Conservation (phyloP, 345 rosid species). For the Lepidium africanum region DNA sequence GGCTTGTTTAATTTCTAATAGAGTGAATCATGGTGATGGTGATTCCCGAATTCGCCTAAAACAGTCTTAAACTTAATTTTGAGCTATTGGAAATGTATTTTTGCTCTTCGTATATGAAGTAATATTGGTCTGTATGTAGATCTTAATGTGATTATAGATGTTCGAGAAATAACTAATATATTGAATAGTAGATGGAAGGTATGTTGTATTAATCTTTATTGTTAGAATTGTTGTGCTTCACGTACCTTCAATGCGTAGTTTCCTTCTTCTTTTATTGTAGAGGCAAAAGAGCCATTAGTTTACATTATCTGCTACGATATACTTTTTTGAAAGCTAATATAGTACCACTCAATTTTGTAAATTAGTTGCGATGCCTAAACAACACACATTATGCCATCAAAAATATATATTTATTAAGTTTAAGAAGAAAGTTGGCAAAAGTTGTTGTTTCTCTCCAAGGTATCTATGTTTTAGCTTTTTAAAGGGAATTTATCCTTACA, state of each 20-base stretch:
- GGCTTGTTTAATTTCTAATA: neutral
- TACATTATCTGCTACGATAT: no score
- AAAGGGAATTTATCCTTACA: neutral
- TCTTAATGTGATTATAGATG: constrained; percentile 58
- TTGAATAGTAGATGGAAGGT: constrained; percentile 85
- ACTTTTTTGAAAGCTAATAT: constrained; percentile 57
- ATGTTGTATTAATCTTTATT: neutral
- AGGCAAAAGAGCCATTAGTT: no score
- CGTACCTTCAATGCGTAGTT: neutral
- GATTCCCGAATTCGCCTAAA: no score
- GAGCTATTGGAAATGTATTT: neutral
- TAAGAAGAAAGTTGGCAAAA: no score
- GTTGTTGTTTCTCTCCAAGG: neutral
- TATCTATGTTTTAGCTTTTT: constrained; percentile 1
- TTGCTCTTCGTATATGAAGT: neutral
- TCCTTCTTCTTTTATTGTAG: constrained; percentile 5
- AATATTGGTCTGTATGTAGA: constrained; percentile 33
- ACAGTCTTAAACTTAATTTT: neutral
- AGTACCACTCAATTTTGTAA: neutral
- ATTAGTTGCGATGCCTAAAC: neutral
- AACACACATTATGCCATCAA: neutral
- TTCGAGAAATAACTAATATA: constrained; percentile 45
- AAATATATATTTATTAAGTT: no score
- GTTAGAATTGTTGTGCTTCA: neutral
- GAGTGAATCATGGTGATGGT: neutral